Conservation (phyloP, 2,329 filamentous ascomycete species). For the Beauveria sp. region DNA sequence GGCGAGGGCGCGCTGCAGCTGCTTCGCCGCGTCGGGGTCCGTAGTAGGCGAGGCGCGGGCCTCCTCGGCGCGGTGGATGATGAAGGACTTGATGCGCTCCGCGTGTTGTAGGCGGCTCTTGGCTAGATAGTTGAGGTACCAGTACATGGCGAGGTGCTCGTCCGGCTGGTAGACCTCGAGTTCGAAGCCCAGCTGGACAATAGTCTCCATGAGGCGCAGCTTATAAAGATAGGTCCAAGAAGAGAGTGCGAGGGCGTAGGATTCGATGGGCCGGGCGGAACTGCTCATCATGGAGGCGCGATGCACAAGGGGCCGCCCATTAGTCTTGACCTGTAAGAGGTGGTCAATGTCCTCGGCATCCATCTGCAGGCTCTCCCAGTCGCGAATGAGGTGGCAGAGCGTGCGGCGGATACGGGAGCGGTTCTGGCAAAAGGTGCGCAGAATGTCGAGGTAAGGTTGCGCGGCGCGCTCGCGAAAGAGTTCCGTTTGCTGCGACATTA, state of each 20-base stretch:
- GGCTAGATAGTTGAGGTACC: slow-evolving; percentile 71
- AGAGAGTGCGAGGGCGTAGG: slow-evolving; percentile 65
- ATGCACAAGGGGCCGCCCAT: slow-evolving; percentile 52
- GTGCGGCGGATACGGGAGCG: slow-evolving; percentile 81
- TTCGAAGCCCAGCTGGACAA: slow-evolving; percentile 90
- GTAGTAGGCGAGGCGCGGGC: slow-evolving; percentile 12
- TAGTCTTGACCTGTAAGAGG: slow-evolving; percentile 52
- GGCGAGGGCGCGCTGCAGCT: slow-evolving; percentile 41
- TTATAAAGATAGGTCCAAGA: slow-evolving; percentile 91
- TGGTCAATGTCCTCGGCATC: slow-evolving; percentile 74
- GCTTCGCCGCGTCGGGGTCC: slow-evolving; percentile 28
- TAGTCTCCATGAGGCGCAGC: slow-evolving; percentile 77
- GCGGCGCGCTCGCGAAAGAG: slow-evolving; percentile 52
- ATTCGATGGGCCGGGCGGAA: slow-evolving; percentile 35
- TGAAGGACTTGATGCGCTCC: slow-evolving; percentile 64
- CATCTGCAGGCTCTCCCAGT: slow-evolving; percentile 77
- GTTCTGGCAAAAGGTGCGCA: slow-evolving; percentile 82
- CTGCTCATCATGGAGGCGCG: slow-evolving; percentile 23
- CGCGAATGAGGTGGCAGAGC: slow-evolving; percentile 73
- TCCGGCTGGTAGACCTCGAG: slow-evolving; percentile 81
- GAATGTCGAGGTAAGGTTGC: slow-evolving; percentile 73
- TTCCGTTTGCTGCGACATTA: slow-evolving; percentile 69
- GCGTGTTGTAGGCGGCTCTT: slow-evolving; percentile 61
- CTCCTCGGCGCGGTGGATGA: slow-evolving; percentile 34
- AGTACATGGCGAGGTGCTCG: slow-evolving; percentile 85